Percentiles rank a stretch among this genome's conserved stretches.
Evolutionary conservation across 345 rosid genomes (phyloP).

Genomic region (Trapa bicornis): DNA sequence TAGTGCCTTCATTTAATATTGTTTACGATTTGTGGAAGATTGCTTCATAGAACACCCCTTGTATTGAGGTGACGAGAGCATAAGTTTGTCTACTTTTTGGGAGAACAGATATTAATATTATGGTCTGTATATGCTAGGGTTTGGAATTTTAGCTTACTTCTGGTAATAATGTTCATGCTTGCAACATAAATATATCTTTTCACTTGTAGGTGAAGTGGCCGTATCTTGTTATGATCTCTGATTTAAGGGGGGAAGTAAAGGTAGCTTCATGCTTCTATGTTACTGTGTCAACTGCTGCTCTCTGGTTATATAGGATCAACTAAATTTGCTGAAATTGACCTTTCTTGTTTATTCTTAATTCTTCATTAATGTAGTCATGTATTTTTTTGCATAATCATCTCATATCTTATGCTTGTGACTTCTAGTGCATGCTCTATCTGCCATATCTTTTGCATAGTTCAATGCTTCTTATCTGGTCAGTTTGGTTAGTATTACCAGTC

Average conservation of each 20-base stretch:
- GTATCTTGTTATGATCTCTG: conserved; percentile 95
- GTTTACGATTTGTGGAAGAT: not conserved
- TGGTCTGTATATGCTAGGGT: conserved; percentile 8
- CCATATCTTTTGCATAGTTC: too few species aligned
- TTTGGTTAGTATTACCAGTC: not conserved
- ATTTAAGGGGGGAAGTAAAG: conserved; percentile 94
- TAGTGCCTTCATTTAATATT: not conserved
- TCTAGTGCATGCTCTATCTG: not conserved
- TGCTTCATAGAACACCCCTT: not conserved
- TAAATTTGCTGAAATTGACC: not conserved
- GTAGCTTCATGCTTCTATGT: conserved; percentile 65
- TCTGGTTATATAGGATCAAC: conserved; percentile 4
- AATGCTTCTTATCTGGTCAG: not conserved
- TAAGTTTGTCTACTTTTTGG: not conserved
- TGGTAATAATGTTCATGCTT: conserved; percentile 58
- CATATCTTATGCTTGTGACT: not conserved
- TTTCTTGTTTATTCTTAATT: not conserved
- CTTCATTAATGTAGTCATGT: not conserved
- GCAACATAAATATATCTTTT: conserved; percentile 84
- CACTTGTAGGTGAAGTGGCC: conserved; percentile 99
- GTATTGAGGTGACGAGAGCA: not conserved
- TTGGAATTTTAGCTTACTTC: conserved; percentile 21
- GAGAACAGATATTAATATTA: conserved; percentile 8
- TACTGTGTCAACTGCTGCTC: conserved; percentile 13
- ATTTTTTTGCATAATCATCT: not conserved